Evolutionary conservation across 352 stramenopile genomes (phyloP), one percentile per base, ranked within the genome.

Genomic region (Blastocystis sp.): DNA sequence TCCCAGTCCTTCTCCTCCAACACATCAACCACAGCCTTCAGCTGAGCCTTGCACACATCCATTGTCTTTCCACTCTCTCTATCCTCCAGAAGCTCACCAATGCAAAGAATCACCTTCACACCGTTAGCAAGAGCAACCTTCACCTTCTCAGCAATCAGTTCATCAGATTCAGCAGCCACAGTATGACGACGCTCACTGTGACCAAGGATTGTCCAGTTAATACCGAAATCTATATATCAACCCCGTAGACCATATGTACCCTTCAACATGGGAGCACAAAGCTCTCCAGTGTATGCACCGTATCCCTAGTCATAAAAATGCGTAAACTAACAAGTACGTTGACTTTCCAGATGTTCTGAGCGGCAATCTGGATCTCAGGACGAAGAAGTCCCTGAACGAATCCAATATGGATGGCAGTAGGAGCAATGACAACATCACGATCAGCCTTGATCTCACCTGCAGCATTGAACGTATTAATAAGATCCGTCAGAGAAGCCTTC

Each of bases 31-130:
- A 97, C 90, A 43, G 93, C 94, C 89, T 97, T 92, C 16, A 98
- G 94, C 91, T 99, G 96, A 63, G 95, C 91, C 66, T 92, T 96
- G 89, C 97, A 95, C 43, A 99, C 95, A 35, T 94, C 91, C 39
- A 95, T 91, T 54, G 92, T 97, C 85, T 97, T 91, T 63, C 93
- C 92, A 11, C 89, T 91, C 83, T 97, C 89, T 59, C 94, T 92
- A 83, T 97, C 88, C 46, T 95, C 92, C 46, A 97, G 91, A 75
- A 92, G 94, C 91, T 97, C 94, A 52, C 94, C 94, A 61, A 97
- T 93, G 89, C 94, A 97, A 83, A 95, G 93, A 88, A 97, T 96
- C 29, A 96, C 93, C 35, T 92, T 93, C 46, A 97, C 90, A 1
- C 93, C 95, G 37, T 95, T 89, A 80, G 93, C 91, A 0, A 97